Conservation (phyloP, 352 stramenopile species). For the Phytopythium mirpurense region DNA sequence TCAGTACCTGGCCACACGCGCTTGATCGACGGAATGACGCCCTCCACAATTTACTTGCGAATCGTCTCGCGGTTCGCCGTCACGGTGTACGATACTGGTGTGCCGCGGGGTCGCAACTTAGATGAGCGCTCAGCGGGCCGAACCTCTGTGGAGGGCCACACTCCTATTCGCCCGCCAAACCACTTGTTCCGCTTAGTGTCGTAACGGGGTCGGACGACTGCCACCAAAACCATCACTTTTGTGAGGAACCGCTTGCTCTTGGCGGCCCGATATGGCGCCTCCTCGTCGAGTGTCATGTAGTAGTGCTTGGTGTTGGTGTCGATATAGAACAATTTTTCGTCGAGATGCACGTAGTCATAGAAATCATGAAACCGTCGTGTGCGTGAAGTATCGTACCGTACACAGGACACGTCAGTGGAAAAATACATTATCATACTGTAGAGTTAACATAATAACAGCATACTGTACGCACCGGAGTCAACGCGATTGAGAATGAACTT, state of each 20-base stretch:
- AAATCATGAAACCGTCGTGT: slow-evolving; percentile 6
- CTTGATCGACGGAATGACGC: slow-evolving; percentile 9
- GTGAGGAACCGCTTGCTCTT: slow-evolving; percentile 8
- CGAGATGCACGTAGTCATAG: slow-evolving; percentile 11
- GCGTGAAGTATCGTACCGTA: no score
- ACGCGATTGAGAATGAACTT: no score
- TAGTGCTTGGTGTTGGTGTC: slow-evolving; percentile 5
- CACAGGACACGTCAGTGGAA: no score
- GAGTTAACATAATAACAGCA: no score
- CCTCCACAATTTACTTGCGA: slow-evolving; percentile 2
- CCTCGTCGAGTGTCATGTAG: slow-evolving; percentile 9
- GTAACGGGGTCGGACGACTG: slow-evolving; percentile 10
- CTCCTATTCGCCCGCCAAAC: slow-evolving; percentile 15
- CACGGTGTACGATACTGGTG: background rate
- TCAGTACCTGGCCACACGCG: background rate
- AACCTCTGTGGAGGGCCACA: slow-evolving; percentile 10
- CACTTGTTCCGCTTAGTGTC: slow-evolving; percentile 4
- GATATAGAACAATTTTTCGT: slow-evolving; percentile 18
- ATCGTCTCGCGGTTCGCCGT: background rate
- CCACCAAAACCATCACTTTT: slow-evolving; percentile 14
- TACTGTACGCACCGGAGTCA: no score
- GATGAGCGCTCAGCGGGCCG: background rate
- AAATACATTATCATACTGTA: no score
- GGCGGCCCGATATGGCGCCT: slow-evolving; percentile 5
- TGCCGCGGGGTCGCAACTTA: background rate